Evolutionary conservation across 257 asterid species (phyloP).

Genomic region (Buddleja alternifolia): DNA sequence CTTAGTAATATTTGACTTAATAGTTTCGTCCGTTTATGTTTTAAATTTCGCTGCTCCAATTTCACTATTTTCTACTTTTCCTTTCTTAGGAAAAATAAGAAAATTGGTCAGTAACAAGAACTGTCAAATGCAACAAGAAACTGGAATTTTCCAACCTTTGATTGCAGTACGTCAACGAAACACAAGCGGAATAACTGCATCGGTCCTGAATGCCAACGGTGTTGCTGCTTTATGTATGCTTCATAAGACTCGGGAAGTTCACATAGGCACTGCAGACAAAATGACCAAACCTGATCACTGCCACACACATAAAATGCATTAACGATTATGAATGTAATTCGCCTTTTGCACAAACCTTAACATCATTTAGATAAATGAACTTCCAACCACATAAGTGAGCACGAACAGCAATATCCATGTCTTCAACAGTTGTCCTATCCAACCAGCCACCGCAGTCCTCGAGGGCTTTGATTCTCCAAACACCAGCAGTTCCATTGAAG

Average conservation of each 20-base stretch:
- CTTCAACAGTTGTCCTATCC: slow-evolving; percentile 57
- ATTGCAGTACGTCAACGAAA: slow-evolving; percentile 33
- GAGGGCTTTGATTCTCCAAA: slow-evolving; percentile 56
- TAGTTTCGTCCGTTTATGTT: neutral
- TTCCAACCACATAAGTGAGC: slow-evolving; percentile 58
- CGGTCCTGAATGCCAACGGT: slow-evolving; percentile 59
- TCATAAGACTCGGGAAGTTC: slow-evolving; percentile 55
- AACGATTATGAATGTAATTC: too few species aligned
- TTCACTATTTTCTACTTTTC: too few species aligned
- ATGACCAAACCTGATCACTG: too few species aligned
- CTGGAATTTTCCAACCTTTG: neutral
- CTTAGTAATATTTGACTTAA: neutral
- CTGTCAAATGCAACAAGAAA: too few species aligned
- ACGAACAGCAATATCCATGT: slow-evolving; percentile 55
- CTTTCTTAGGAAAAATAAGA: too few species aligned
- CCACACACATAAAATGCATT: too few species aligned
- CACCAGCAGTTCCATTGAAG: slow-evolving; percentile 59
- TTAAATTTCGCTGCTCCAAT: too few species aligned
- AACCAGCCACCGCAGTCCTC: slow-evolving; percentile 61
- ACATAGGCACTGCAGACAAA: slow-evolving; percentile 24
- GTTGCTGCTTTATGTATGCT: slow-evolving; percentile 56
- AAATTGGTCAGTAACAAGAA: too few species aligned
- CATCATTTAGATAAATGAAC: slow-evolving; percentile 46
- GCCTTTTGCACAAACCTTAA: slow-evolving; percentile 24
- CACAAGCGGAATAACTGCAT: slow-evolving; percentile 54